A percentile compares a stretch with the other conserved stretches of the same genome.
Evolutionary conservation across 495 filamentous ascomycete species (phyloP).

Genomic region (Penicillium diatomitis): DNA sequence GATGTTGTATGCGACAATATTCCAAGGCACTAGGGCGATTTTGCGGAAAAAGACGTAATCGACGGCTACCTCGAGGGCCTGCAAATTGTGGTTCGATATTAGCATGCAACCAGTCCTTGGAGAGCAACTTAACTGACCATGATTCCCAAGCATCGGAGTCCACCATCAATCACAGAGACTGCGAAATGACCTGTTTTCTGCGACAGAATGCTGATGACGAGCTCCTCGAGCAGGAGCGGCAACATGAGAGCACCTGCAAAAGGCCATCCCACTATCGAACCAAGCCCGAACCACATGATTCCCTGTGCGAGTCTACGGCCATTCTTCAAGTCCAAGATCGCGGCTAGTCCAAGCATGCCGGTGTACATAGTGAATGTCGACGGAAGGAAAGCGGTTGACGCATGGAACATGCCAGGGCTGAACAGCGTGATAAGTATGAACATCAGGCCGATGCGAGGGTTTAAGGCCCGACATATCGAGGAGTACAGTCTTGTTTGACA

Average conservation of each 20-base stretch:
- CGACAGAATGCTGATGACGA: constrained; percentile 51
- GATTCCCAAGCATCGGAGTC: constrained; percentile 53
- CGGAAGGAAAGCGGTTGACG: constrained; percentile 77
- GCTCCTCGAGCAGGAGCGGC: constrained; percentile 76
- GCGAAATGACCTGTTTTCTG: constrained; percentile 47
- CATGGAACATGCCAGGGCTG: constrained; percentile 89
- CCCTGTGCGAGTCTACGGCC: constrained; percentile 69
- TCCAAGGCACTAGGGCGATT: constrained; percentile 69
- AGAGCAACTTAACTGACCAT: constrained; percentile 47
- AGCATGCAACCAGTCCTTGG: constrained; percentile 3
- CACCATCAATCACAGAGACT: constrained; percentile 56
- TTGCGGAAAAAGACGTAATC: constrained; percentile 80
- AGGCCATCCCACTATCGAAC: constrained; percentile 87
- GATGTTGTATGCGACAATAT: constrained; percentile 93
- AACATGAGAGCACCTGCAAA: constrained; percentile 75
- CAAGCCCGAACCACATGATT: constrained; percentile 88
- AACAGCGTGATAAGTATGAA: constrained; percentile 67
- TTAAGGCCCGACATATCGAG: constrained; percentile 61
- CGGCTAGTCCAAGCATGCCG: constrained; percentile 73
- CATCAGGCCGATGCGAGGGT: constrained; percentile 70
- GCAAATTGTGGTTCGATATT: constrained; percentile 3
- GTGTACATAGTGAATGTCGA: constrained; percentile 97
- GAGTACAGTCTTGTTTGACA: constrained; percentile 75
- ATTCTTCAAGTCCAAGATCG: constrained; percentile 78
- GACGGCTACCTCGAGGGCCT: constrained; percentile 52